Evolutionary conservation across 345 rosid genomes (phyloP).

Genomic region (Brassica nigra): DNA sequence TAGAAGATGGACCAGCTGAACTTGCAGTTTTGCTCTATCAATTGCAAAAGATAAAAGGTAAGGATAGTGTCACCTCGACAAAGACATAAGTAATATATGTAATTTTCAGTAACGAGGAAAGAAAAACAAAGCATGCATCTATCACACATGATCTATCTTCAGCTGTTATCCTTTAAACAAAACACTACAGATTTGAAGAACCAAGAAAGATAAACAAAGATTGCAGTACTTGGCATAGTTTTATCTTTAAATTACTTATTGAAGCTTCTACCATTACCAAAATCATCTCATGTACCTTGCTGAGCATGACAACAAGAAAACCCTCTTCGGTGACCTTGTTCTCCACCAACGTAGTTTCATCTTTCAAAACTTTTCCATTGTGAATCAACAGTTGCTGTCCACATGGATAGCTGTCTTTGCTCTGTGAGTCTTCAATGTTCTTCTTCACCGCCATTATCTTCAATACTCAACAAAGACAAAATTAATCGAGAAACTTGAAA

Average conservation of each 20-base stretch:
- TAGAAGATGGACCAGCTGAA: slow-evolving; percentile 56
- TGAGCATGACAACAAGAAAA: slow-evolving; percentile 98
- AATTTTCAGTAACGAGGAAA: neutral
- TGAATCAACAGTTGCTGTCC: slow-evolving; percentile 92
- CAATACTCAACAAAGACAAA: slow-evolving; percentile 44
- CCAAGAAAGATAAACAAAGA: neutral
- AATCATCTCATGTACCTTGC: slow-evolving; percentile 57
- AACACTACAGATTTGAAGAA: neutral
- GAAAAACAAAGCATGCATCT: neutral
- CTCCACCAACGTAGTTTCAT: slow-evolving; percentile 81
- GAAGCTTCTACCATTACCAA: too few species aligned
- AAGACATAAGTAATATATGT: neutral
- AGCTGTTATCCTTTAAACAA: neutral
- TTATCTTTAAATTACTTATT: neutral
- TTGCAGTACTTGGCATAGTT: neutral
- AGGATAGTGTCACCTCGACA: neutral
- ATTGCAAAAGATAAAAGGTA: slow-evolving; percentile 15
- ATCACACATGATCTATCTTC: too few species aligned
- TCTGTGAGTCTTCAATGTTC: slow-evolving; percentile 89
- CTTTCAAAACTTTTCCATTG: slow-evolving; percentile 96
- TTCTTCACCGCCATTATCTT: slow-evolving; percentile 97
- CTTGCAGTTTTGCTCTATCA: slow-evolving; percentile 67
- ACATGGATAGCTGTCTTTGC: slow-evolving; percentile 93
- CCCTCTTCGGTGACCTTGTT: slow-evolving; percentile 95
- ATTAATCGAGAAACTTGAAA: neutral